These are phyloP conservation scores for Paecilomyces dactylethromorphus DNA, from an alignment of 2,329 filamentous ascomycete genomes.

Conservation along the genomic window DNA sequence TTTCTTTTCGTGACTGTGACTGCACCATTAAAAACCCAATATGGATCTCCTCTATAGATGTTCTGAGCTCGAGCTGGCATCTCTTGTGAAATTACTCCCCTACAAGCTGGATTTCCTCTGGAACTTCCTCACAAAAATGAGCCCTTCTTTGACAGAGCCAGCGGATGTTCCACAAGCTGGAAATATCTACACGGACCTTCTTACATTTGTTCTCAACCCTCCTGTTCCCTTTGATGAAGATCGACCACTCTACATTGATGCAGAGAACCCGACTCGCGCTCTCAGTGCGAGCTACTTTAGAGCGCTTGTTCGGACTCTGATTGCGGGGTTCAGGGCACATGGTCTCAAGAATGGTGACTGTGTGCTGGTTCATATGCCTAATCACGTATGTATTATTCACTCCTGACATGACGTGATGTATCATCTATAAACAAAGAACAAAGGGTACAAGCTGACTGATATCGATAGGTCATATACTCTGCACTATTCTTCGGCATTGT, in stretches of 20 bases:
- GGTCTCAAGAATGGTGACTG: slow-evolving; percentile 35
- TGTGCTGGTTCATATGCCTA: slow-evolving; percentile 37
- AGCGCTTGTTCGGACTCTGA: slow-evolving; percentile 29
- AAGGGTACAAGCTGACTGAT: background rate
- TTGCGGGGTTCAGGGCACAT: slow-evolving; percentile 33
- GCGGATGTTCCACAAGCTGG: background rate
- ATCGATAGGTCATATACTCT: slow-evolving; percentile 31
- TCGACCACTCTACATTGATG: slow-evolving; percentile 38
- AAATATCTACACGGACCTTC: slow-evolving; percentile 28
- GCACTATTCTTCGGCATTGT: slow-evolving; percentile 34
- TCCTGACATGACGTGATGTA: background rate
- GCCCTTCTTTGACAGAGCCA: background rate
- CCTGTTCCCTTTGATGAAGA: slow-evolving; percentile 27
- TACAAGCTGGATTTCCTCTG: background rate
- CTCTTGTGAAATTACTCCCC: background rate
- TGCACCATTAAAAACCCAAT: background rate
- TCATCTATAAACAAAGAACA: background rate
- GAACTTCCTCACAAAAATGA: slow-evolving; percentile 2
- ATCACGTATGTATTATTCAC: slow-evolving; percentile 27
- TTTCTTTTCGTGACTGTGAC: background rate
- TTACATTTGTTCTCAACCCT: slow-evolving; percentile 35
- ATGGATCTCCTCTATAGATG: background rate
- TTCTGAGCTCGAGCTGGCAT: background rate
- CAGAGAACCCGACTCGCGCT: slow-evolving; percentile 29
- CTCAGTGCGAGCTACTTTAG: slow-evolving; percentile 30